Conservation (phyloP, 2,329 filamentous ascomycete species). For the Cordyceps tenuipes region DNA sequence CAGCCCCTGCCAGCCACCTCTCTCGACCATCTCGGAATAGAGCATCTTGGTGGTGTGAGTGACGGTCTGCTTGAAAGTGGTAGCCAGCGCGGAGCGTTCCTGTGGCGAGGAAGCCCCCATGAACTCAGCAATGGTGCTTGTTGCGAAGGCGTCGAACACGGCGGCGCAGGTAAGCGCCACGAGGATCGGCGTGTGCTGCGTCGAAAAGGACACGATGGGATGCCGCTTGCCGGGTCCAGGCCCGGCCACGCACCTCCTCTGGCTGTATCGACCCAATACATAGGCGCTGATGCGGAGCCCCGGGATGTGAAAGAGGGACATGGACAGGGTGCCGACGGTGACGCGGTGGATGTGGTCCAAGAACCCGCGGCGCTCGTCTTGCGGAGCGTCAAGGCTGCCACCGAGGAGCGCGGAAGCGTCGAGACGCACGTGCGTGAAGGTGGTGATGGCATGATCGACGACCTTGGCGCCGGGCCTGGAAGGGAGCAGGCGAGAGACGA, state of each 20-base stretch:
- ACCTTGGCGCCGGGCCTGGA: conserved; percentile 21
- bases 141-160: conserved; percentile 17
- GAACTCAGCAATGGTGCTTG: not conserved
- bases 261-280: not conserved
- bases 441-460: conserved; percentile 26
- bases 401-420: conserved; percentile 21
- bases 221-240: not conserved
- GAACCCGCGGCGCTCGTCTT: conserved; percentile 20
- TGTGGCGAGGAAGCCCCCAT: not conserved
- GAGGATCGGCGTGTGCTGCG: conserved; percentile 21
- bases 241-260: not conserved
- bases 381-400: conserved; percentile 5
- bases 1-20: conserved; percentile 23
- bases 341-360: conserved; percentile 20
- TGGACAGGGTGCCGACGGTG: conserved; percentile 18
- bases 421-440: conserved; percentile 24
- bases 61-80: conserved; percentile 12
- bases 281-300: not conserved
- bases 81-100: conserved; percentile 12
- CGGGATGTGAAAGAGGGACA: conserved; percentile 17
- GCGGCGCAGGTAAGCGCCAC: conserved; percentile 14
- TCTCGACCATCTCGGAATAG: conserved; percentile 13
- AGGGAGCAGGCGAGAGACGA: conserved; percentile 21
- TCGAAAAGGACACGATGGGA: conserved; percentile 19
- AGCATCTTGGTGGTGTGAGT: not conserved